Conservation (phyloP, 345 rosid species). For the Cardamine occulta region DNA sequence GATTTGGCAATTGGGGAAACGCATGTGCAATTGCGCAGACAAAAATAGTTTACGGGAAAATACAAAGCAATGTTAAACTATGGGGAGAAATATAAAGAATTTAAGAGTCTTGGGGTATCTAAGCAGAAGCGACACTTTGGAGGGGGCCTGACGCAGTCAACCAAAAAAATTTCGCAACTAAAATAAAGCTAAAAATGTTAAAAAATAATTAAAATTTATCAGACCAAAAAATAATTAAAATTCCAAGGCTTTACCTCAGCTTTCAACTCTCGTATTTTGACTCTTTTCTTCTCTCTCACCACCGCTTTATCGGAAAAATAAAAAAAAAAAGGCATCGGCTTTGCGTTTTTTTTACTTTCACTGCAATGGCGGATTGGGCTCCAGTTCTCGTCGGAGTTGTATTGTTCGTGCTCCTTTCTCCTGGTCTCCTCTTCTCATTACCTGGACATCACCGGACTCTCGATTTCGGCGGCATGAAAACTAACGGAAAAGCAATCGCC, state of each 20-base stretch:
- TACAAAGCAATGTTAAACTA: too few relatives aligned
- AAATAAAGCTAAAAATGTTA: background rate
- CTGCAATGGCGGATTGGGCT: constrained; percentile 91
- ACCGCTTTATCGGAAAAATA: constrained; percentile 34
- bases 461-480: constrained; percentile 84
- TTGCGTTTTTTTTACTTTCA: too few relatives aligned
- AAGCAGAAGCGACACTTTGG: too few relatives aligned
- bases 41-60: too few relatives aligned
- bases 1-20: too few relatives aligned
- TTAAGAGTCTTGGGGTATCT: too few relatives aligned
- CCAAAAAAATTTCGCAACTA: background rate
- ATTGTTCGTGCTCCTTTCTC: constrained; percentile 79
- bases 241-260: background rate
- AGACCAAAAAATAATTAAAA: background rate
- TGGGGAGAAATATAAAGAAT: too few relatives aligned
- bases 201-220: background rate
- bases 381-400: constrained; percentile 84
- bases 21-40: too few relatives aligned
- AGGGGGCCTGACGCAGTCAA: too few relatives aligned
- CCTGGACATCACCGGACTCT: constrained; percentile 67
- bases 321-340: constrained; percentile 23
- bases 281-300: constrained; percentile 5
- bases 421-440: constrained; percentile 79
- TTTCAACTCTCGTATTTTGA: background rate
- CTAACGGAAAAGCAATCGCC: constrained; percentile 89